These are phyloP conservation scores for Tirmania nivea DNA, from an alignment of 495 filamentous ascomycete species.

Conservation along the genomic window DNA sequence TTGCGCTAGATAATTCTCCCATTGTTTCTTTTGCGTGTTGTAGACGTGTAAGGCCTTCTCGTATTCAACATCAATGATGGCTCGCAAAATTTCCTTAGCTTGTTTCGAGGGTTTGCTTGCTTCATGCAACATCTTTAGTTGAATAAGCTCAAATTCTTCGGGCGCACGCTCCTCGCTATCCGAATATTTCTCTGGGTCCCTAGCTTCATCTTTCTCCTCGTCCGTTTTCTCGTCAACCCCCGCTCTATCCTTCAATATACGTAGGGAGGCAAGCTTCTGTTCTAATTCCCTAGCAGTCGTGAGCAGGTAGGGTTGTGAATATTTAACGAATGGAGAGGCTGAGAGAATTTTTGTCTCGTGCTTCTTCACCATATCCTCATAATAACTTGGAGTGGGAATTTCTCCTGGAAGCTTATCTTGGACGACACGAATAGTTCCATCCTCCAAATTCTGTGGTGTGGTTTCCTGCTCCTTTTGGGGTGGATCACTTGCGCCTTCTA, in stretches of 20 bases:
- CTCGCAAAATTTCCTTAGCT: slow-evolving; percentile 78
- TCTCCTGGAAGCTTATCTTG: slow-evolving; percentile 56
- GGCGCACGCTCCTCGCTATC: neutral
- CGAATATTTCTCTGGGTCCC: neutral
- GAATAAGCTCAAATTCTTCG: slow-evolving; percentile 68
- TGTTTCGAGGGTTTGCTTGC: slow-evolving; percentile 56
- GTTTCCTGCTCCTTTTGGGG: slow-evolving; percentile 1
- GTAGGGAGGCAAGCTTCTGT: slow-evolving; percentile 54
- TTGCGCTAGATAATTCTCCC: slow-evolving; percentile 77
- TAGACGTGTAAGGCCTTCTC: slow-evolving; percentile 89
- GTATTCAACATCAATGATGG: slow-evolving; percentile 88
- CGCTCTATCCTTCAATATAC: slow-evolving; percentile 60
- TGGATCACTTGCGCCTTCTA: neutral
- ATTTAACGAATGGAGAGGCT: slow-evolving; percentile 87
- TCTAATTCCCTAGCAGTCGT: slow-evolving; percentile 85
- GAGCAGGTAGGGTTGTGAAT: slow-evolving; percentile 77
- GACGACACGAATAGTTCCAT: slow-evolving; percentile 8
- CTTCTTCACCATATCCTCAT: slow-evolving; percentile 82
- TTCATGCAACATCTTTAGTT: slow-evolving; percentile 74
- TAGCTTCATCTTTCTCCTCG: neutral
- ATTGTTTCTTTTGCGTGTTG: slow-evolving; percentile 79
- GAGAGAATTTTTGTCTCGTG: slow-evolving; percentile 85
- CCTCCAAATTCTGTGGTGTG: neutral
- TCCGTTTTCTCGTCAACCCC: slow-evolving; percentile 28
- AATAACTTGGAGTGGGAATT: slow-evolving; percentile 74